Evolutionary conservation across 805 yeast genomes (phyloP).

Genomic region (Starmerella potacharoeniae): DNA sequence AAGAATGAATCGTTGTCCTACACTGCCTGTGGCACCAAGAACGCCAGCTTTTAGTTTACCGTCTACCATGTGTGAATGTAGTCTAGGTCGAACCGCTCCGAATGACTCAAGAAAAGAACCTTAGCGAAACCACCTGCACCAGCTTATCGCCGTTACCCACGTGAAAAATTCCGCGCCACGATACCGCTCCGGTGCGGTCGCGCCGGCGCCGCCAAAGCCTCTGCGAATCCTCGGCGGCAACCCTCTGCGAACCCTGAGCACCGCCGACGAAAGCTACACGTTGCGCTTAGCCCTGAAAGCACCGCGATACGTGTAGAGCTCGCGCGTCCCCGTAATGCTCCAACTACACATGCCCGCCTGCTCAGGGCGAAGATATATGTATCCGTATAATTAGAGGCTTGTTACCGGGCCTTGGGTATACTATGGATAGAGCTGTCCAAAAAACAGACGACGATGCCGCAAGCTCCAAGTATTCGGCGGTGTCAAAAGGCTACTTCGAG

Average conservation of each 20-base stretch:
- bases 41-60: conserved; percentile 48
- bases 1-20: conserved; percentile 89
- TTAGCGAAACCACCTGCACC: not conserved
- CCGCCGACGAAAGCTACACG: no score
- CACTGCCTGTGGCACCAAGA: conserved; percentile 95
- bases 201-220: not conserved
- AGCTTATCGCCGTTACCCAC: not conserved
- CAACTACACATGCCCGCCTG: no score
- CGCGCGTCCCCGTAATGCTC: no score
- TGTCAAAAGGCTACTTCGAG: conserved; percentile 34
- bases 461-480: conserved; percentile 40
- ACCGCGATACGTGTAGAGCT: no score
- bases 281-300: no score
- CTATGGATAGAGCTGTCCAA: conserved; percentile 33
- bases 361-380: no score
- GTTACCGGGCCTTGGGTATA: not conserved
- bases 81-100: not conserved
- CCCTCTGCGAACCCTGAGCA: no score
- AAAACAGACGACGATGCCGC: conserved; percentile 55
- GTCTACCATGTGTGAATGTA: not conserved
- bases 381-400: no score
- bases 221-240: not conserved
- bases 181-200: not conserved
- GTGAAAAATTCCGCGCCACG: not conserved
- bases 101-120: conserved; percentile 1